Conservation (phyloP, 2,329 filamentous ascomycete genomes). For the Alternaria atra region DNA sequence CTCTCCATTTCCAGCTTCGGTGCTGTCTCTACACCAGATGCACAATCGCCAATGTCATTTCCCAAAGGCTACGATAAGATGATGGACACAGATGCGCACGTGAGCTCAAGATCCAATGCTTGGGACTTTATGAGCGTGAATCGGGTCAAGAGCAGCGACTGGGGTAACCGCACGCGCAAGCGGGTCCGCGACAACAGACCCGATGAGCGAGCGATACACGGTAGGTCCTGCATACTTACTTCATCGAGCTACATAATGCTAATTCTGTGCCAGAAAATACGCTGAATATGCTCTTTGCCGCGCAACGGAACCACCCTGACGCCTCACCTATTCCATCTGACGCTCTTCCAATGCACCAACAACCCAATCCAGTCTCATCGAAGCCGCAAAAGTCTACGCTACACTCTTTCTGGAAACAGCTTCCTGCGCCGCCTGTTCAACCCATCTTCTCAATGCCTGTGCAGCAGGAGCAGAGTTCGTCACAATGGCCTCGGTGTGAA, state of each 20-base stretch:
- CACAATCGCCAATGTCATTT: conserved; percentile 39
- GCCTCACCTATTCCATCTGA: conserved; percentile 41
- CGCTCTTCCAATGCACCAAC: conserved; percentile 21
- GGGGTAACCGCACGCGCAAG: conserved; percentile 67
- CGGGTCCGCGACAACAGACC: conserved; percentile 66
- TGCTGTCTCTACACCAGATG: conserved; percentile 41
- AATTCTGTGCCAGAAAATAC: conserved; percentile 52
- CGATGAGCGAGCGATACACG: conserved; percentile 63
- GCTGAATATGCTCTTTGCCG: conserved; percentile 56
- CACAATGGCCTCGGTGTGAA: conserved; percentile 49
- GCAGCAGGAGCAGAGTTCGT: conserved; percentile 10
- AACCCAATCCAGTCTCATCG: conserved; percentile 10
- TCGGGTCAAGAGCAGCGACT: conserved; percentile 49
- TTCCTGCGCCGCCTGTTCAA: conserved; percentile 46
- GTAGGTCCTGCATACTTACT: conserved; percentile 45
- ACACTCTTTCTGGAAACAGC: conserved; percentile 57
- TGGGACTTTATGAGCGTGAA: conserved; percentile 40
- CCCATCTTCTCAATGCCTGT: conserved; percentile 25
- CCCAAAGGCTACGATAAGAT: conserved; percentile 27
- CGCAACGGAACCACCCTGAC: conserved; percentile 50
- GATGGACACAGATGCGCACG: conserved; percentile 38
- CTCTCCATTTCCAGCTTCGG: conserved; percentile 53
- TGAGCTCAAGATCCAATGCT: conserved; percentile 15
- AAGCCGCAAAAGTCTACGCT: conserved; percentile 56
- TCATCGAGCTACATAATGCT: background rate